Evolutionary conservation across 345 rosid genomes (phyloP).

Genomic region (Physaria fendleri): DNA sequence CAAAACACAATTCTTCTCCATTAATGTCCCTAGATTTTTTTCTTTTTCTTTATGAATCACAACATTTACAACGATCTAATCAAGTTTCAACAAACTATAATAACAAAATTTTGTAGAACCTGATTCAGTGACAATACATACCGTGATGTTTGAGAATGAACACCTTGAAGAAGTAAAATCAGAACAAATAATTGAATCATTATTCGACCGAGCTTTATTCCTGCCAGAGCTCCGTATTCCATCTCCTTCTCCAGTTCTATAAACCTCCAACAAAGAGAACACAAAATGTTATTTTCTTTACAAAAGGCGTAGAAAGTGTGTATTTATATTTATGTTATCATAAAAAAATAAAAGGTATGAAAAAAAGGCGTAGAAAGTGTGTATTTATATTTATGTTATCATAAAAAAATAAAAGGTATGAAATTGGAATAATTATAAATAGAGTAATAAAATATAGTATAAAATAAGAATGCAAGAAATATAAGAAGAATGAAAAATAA

Average conservation of each 20-base stretch:
- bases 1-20: neutral
- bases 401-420: no score
- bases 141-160: slow-evolving; percentile 5
- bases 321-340: no score
- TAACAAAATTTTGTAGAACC: neutral
- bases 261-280: neutral
- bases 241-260: neutral
- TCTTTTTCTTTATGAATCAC: neutral
- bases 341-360: neutral
- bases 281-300: neutral
- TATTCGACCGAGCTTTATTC: slow-evolving; percentile 3
- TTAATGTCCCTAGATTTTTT: neutral
- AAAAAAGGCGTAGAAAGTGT: no score
- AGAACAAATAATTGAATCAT: slow-evolving; percentile 6
- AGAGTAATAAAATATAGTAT: no score
- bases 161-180: slow-evolving; percentile 18
- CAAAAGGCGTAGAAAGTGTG: no score
- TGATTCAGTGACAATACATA: neutral
- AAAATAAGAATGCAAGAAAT: no score
- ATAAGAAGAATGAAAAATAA: no score
- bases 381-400: no score
- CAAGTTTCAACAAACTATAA: neutral
- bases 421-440: no score
- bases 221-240: neutral
- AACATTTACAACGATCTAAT: neutral